Evolutionary conservation across 108 stramenopile genomes (phyloP), one percentile per base, ranked within the genome.

Genomic region (Nitzschia sp.): DNA sequence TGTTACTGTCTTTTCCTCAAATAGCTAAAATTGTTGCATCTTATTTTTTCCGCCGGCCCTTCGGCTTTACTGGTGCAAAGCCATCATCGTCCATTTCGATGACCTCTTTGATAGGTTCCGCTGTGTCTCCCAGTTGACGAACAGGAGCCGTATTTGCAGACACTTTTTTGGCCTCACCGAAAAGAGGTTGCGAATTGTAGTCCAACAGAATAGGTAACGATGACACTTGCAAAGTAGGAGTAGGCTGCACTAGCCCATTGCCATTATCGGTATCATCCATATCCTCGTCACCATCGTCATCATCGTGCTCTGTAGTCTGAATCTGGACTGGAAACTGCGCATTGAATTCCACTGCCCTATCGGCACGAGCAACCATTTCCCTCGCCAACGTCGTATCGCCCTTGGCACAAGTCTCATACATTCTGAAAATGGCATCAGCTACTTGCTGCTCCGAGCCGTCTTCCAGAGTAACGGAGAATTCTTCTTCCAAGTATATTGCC

Each of bases 391-490:
- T 67, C 15, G 73, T 46, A 71, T 94, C 85, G 15, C 88, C 88
- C 41, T 69, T 67, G 6, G 50, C 75, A 72, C 90, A 91, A 1
- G 47, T 48, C 31, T 92, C 90, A 69, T 90, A 92, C 89, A 94
- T 86, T 11, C 55, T 72, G 29, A 74, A 90, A 56, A 94, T 81
- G 15, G 77, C 61, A 47, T 79, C 82, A 2, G 93, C 89, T 8
- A 94, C 63, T 78, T 92, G 83, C 31, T 74, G 57, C 47, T 94
- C 93, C 9, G 81, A 83, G 22, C 76, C 74, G 52, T 94, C 93
- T 66, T 94, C 93, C 58, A 94, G 47, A 8, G 85, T 76, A 0
- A 94, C 82, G n/a, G 85, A 82, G 69, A 92, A 92, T 63, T 94
- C 89, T 66, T 94, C 90, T 66, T 94, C 93, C 80, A 94, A 81